Base-by-base conservation (phyloP, 768 basidiomycete genomes). In the Amanita pallidorosea region DNA sequence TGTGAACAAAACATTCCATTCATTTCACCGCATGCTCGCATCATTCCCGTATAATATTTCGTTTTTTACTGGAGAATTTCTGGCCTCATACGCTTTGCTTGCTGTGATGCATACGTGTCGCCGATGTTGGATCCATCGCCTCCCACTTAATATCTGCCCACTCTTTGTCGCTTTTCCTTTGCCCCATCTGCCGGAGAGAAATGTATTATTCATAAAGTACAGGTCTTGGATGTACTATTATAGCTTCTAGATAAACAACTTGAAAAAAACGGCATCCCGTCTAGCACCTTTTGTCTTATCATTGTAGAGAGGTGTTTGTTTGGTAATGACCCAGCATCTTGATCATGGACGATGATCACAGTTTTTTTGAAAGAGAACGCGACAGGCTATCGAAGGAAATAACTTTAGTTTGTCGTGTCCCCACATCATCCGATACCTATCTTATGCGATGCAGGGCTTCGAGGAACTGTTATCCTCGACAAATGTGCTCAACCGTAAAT, bases 401-500 rank as follows among this genome's bases (percentile, higher is more conserved):
- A 53, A 81, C 83, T 22, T 68, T 77, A 22, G 89, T 91, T 60
- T 60, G 73, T 22, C 29, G 33, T 15, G 29, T 18, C 27, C 40
- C 15, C n/a, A 15, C 25, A 20, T n/a, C 25, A n/a, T n/a, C 33
- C 33, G 27, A 7, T 25, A 4, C 45, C 51, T 42, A 36, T 18
- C 50, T 55, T 22, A 45, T 29, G 49, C 23, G 36, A 18, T 13
- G n/a, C 58, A 88, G 92, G 87, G 83, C 17, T 95, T 95, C 60
- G 93, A 95, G 60, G 88, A 92, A 54, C 65, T 95, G 3, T 69
- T 97, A 15, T 84, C 84, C 4, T 82, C 87, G 7, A 83, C 85
- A 53, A 97, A 97, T 60, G 78, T 77, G 23, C 69, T 93, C 18
- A 95, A 95, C 63, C 80, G 92, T 55, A 93, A 91, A 61, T 75